Evolutionary conservation across 2,329 filamentous ascomycete genomes (phyloP).

Genomic region (Aspergillus oerlinghausenensis): DNA sequence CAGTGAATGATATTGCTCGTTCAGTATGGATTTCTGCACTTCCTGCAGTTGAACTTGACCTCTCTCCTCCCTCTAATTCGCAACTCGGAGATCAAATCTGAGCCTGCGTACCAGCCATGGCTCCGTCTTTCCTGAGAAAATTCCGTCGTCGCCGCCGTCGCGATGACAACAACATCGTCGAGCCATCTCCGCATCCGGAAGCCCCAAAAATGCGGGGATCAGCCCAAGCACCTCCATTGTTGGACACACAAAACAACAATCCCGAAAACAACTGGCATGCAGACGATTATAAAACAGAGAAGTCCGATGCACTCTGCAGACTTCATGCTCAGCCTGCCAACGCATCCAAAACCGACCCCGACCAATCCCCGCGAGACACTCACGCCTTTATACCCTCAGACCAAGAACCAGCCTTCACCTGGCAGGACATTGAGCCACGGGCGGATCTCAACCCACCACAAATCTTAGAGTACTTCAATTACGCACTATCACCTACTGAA

Average conservation of each 20-base stretch:
- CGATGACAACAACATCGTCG: not conserved
- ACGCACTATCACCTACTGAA: not conserved
- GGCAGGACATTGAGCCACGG: slow-evolving; percentile 7
- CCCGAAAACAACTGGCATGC: not conserved
- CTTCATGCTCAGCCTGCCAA: not conserved
- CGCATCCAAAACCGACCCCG: not conserved
- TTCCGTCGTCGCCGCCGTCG: not conserved
- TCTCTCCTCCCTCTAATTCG: not conserved
- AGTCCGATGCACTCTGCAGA: not conserved
- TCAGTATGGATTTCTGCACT: not conserved
- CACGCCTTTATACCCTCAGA: not conserved
- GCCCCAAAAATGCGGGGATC: not conserved
- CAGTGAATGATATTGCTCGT: not conserved
- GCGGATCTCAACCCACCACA: not conserved
- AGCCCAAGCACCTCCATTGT: not conserved
- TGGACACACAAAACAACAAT: not conserved
- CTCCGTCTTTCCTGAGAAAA: not conserved
- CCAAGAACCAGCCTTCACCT: slow-evolving; percentile 4
- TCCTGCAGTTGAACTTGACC: not conserved
- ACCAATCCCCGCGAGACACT: not conserved
- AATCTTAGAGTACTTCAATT: not conserved
- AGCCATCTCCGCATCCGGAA: not conserved
- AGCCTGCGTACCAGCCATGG: not conserved
- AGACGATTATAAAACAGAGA: not conserved
- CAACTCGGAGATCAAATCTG: not conserved